Percentiles rank a stretch among this genome's conserved stretches.
Conservation (phyloP, 2,329 filamentous ascomycete species). For the Scedosporium apiospermum region DNA sequence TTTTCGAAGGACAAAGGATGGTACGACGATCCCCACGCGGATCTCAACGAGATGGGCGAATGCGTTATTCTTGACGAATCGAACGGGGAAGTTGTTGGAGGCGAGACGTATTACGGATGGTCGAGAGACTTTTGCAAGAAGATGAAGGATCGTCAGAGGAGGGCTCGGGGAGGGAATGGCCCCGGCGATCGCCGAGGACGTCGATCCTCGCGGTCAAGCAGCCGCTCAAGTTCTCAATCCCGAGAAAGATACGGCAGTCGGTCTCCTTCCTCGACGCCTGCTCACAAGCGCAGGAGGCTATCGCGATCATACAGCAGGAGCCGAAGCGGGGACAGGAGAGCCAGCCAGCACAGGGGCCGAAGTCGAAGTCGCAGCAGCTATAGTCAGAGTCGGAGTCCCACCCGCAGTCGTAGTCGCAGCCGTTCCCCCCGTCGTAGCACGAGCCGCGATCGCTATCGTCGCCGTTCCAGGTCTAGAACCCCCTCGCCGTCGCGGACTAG, state of each 20-base stretch:
- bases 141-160: conserved; percentile 54
- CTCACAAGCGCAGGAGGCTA: conserved; percentile 12
- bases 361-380: conserved; percentile 17
- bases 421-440: conserved; percentile 12
- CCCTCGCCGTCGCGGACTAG: not conserved
- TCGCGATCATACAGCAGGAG: conserved; percentile 23
- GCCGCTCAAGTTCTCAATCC: conserved; percentile 17
- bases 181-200: conserved; percentile 20
- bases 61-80: conserved; percentile 53
- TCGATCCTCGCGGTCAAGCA: conserved; percentile 21
- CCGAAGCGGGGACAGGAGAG: conserved; percentile 14
- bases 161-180: conserved; percentile 15
- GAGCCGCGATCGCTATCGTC: conserved; percentile 9
- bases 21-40: conserved; percentile 40
- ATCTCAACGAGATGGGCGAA: conserved; percentile 70
- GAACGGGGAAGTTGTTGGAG: conserved; percentile 54
- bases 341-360: conserved; percentile 8
- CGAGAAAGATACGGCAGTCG: conserved; percentile 18
- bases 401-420: conserved; percentile 14
- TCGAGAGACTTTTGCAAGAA: conserved; percentile 69
- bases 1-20: conserved; percentile 44
- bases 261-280: conserved; percentile 17
- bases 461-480: conserved; percentile 4
- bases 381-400: conserved; percentile 10
- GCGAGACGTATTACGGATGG: conserved; percentile 84